phyloP scores from a whole-genome alignment of 2,329 filamentous ascomycete species.

The Penicillium freii region DNA sequence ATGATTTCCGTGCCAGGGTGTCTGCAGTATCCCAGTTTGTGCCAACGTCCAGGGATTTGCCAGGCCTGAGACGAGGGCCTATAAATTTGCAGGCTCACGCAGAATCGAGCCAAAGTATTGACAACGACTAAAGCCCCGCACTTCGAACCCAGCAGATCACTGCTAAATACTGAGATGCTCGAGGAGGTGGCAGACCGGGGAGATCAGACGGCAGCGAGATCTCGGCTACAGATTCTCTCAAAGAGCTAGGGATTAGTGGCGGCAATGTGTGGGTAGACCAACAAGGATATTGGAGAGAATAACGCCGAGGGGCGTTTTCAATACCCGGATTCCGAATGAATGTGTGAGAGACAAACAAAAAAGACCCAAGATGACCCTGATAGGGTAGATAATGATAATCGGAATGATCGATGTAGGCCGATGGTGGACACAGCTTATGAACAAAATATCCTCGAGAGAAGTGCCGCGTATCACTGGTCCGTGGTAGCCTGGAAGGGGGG shows the following conservation, averaged over 20 bases:
- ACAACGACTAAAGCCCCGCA: not conserved
- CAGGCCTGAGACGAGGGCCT: constrained; percentile 6
- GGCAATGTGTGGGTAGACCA: not conserved
- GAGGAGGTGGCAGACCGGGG: not conserved
- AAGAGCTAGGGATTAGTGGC: not conserved
- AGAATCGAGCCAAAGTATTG: constrained; percentile 11
- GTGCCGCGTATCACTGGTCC: constrained; percentile 23
- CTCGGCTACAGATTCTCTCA: not conserved
- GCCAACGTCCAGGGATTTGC: constrained; percentile 18
- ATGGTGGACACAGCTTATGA: constrained; percentile 21
- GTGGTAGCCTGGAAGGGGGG: constrained; percentile 17
- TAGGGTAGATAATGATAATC: constrained; percentile 6
- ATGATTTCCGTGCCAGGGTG: constrained; percentile 30
- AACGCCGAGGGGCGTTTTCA: not conserved
- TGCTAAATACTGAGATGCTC: not conserved
- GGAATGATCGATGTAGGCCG: constrained; percentile 14
- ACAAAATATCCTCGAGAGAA: constrained; percentile 23
- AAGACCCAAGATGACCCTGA: not conserved
- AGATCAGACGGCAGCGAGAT: constrained; percentile 4
- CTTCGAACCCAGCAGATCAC: not conserved
- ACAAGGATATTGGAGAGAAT: not conserved
- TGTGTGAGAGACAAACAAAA: not conserved
- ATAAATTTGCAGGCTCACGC: constrained; percentile 14
- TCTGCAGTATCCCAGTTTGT: constrained; percentile 30
- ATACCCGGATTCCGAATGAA: not conserved